Conservation (phyloP, 176 grass and related monocot species). For the Hordeum marinum region DNA sequence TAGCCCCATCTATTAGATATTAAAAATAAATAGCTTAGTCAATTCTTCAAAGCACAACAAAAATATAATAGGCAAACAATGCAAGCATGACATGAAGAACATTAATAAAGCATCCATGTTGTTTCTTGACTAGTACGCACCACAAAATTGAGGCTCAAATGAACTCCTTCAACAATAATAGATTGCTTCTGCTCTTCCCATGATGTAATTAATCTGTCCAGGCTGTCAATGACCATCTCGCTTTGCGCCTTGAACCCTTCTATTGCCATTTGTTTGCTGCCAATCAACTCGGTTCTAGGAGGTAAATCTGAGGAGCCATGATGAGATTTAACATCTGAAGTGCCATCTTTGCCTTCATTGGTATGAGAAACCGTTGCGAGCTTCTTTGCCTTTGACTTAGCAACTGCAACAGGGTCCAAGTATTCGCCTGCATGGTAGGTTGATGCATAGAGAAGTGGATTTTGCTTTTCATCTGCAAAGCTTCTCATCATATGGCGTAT, state of each 20-base stretch:
- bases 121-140: slow-evolving; percentile 37
- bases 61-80: slow-evolving; percentile 13
- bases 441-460: slow-evolving; percentile 86
- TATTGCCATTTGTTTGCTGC: slow-evolving; percentile 79
- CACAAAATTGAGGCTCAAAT: slow-evolving; percentile 98
- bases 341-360: slow-evolving; percentile 37
- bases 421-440: slow-evolving; percentile 94
- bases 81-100: background rate
- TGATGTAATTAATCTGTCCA: slow-evolving; percentile 84
- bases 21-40: slow-evolving; percentile 5
- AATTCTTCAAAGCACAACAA: slow-evolving; percentile 13
- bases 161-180: slow-evolving; percentile 92
- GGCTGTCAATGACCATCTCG: slow-evolving; percentile 96
- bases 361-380: slow-evolving; percentile 36
- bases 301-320: slow-evolving; percentile 27
- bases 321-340: slow-evolving; percentile 47
- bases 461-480: slow-evolving; percentile 79
- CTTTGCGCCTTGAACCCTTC: slow-evolving; percentile 96
- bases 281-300: slow-evolving; percentile 50
- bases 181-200: slow-evolving; percentile 96
- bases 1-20: slow-evolving; percentile 76
- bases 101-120: background rate
- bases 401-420: slow-evolving; percentile 75
- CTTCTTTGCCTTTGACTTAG: slow-evolving; percentile 81
- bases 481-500: slow-evolving; percentile 98